Percentiles rank a stretch among this genome's conserved stretches.
Conservation (phyloP, 1,284 basidiomycete species). For the Fomitopsis pinicola region DNA sequence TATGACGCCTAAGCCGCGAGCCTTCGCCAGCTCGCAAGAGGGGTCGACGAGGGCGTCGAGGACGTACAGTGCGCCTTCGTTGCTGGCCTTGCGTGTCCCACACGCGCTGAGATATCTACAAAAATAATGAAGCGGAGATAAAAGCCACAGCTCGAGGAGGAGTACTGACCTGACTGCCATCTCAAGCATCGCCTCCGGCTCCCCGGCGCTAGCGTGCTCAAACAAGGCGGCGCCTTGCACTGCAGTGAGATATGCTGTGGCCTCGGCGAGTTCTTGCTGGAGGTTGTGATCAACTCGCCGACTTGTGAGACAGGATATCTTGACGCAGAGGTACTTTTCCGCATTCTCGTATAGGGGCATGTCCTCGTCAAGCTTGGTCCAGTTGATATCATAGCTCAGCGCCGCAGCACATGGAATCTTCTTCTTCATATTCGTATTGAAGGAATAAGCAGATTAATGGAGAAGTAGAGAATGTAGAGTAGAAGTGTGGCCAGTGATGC, state of each 20-base stretch:
- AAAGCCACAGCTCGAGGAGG: neutral
- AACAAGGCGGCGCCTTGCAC: too few species aligned
- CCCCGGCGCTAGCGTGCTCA: too few species aligned
- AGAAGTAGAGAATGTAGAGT: too few species aligned
- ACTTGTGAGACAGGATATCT: too few species aligned
- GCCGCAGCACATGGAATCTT: neutral
- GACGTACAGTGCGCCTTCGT: conserved; percentile 8
- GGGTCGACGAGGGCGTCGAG: conserved; percentile 9
- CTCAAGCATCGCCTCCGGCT: neutral
- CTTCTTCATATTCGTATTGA: neutral
- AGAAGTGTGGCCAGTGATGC: too few species aligned
- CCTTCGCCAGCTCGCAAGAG: neutral
- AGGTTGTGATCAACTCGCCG: too few species aligned
- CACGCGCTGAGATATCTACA: conserved; percentile 9
- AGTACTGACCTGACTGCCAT: neutral
- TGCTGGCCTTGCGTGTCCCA: neutral
- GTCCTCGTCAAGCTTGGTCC: too few species aligned
- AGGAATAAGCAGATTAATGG: neutral
- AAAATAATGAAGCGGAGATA: too few species aligned
- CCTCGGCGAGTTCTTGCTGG: too few species aligned
- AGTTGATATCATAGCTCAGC: neutral
- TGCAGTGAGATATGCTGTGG: too few species aligned
- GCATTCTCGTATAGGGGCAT: too few species aligned
- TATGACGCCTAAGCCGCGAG: neutral
- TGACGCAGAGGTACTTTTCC: too few species aligned